Evolutionary conservation across 495 filamentous ascomycete genomes (phyloP), one percentile per base, ranked within the genome.

Genomic region (Aspergillus steynii): DNA sequence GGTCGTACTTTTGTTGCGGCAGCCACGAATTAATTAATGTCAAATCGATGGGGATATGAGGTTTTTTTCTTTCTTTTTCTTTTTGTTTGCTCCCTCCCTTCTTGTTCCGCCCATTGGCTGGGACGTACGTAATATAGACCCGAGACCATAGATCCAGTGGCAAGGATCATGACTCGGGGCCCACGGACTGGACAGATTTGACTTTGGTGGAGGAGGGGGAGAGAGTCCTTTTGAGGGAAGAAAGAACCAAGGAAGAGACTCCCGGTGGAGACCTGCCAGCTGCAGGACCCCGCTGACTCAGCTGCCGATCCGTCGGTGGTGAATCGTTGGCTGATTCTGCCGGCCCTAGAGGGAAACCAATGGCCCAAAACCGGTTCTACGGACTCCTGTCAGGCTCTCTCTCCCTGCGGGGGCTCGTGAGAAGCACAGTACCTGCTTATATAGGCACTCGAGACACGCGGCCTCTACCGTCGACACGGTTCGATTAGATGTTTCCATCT

Each of bases 251-350:
- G 15, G 7, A 46, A 46, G 15, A 46, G 42, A 20, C 20, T 20
- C 20, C 20, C 20, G 20, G 20, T 20, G 20, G 20, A 20, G 20
- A 20, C 20, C 20, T 20, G 20, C 20, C 20, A 20, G 20, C 20
- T 20, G 20, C 20, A 20, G 20, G 20, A 20, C 20, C 20, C 20
- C 20, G 20, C 2, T 34, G 31, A 7, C 31, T 34, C 31, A 34
- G 31, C 42, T 28, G 61, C 52, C 47, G 62, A 64, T 64, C 58
- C n/a, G 34, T 49, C 4, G 6, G 3, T 50, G 25, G 46, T 61
- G 58, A 64, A 47, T 64, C 58, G 62, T 55, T 55, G 58, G 58
- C 10, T 14, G 9, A 28, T 14, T 27, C 2, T 49, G 45, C 58
- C 61, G 55, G 50, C 27, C n/a, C 28, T n/a, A 20, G 20, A 20